These are phyloP conservation scores for Lichtheimia corymbifera DNA, from an alignment of 371 early-diverging fungal species.

Conservation along the genomic window DNA sequence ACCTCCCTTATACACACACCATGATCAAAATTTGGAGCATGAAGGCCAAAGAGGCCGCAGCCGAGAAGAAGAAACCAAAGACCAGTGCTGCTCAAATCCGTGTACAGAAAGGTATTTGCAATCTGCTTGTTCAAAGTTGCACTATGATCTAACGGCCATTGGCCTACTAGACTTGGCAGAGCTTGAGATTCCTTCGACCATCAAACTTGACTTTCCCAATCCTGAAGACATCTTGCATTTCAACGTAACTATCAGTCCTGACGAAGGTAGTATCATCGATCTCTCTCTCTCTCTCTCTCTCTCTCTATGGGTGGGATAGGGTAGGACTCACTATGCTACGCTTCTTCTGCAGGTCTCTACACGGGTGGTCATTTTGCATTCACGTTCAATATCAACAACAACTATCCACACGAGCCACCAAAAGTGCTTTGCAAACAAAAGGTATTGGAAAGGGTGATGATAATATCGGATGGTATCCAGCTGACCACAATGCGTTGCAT, in stretches of 20 bases:
- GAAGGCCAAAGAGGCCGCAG: constrained; percentile 78
- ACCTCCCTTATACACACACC: background rate
- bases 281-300: background rate
- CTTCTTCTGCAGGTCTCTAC: constrained; percentile 77
- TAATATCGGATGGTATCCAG: background rate
- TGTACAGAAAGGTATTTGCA: constrained; percentile 82
- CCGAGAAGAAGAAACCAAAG: constrained; percentile 80
- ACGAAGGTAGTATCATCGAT: constrained; percentile 72
- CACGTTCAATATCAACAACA: constrained; percentile 85
- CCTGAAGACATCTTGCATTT: constrained; percentile 86
- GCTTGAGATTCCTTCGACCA: constrained; percentile 80
- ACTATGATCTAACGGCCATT: background rate
- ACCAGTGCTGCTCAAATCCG: constrained; percentile 89
- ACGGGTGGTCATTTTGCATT: constrained; percentile 92
- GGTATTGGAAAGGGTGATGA: constrained; percentile 43
- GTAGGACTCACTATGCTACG: background rate
- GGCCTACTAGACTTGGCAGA: constrained; percentile 72
- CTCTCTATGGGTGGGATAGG: background rate
- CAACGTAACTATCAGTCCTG: constrained; percentile 81
- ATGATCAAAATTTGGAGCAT: constrained; percentile 91
- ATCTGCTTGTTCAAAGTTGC: background rate
- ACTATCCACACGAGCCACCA: constrained; percentile 99
- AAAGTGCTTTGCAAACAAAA: constrained; percentile 94
- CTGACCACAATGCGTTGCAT: constrained; percentile 15
- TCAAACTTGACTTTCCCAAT: constrained; percentile 78